phyloP scores from a whole-genome alignment of 2,329 filamentous ascomycete genomes.

The Pseudogymnoascus sp. region DNA sequence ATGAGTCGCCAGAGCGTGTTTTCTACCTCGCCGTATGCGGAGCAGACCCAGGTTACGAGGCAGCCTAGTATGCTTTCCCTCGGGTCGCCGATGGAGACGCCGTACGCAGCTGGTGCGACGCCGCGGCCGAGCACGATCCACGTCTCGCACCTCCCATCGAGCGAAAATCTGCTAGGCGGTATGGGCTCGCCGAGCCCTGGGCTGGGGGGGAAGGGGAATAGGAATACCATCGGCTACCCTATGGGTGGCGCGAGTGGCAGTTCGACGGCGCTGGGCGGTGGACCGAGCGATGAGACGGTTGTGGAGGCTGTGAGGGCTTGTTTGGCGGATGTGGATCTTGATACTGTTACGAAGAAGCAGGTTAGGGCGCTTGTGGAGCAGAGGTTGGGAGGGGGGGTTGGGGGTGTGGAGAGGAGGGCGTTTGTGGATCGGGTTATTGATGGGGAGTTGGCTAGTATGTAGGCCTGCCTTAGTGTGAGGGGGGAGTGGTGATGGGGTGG shows the following conservation, averaged over 20 bases:
- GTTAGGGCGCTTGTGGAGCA: constrained; percentile 86
- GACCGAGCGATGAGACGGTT: constrained; percentile 73
- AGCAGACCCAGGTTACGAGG: constrained; percentile 44
- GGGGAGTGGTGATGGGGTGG: background rate
- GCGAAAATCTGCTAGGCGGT: constrained; percentile 28
- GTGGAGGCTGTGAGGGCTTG: constrained; percentile 77
- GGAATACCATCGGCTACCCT: background rate
- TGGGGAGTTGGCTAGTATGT: constrained; percentile 89
- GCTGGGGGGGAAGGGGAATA: background rate
- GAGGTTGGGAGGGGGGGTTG: constrained; percentile 79
- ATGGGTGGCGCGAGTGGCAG: background rate
- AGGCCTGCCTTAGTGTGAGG: constrained; percentile 17
- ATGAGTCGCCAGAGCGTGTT: constrained; percentile 31
- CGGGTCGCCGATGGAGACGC: constrained; percentile 24
- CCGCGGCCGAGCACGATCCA: constrained; percentile 53
- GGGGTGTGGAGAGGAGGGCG: constrained; percentile 66
- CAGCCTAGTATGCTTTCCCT: constrained; percentile 68
- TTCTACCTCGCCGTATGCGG: constrained; percentile 38
- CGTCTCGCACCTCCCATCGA: constrained; percentile 39
- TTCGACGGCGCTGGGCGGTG: constrained; percentile 25
- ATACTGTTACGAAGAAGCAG: constrained; percentile 98
- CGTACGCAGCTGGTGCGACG: background rate
- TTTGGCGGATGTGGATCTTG: constrained; percentile 80
- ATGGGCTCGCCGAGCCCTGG: constrained; percentile 23
- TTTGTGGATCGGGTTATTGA: constrained; percentile 95